phyloP scores from a whole-genome alignment of 345 rosid species.

The Salix koriyanagi region DNA sequence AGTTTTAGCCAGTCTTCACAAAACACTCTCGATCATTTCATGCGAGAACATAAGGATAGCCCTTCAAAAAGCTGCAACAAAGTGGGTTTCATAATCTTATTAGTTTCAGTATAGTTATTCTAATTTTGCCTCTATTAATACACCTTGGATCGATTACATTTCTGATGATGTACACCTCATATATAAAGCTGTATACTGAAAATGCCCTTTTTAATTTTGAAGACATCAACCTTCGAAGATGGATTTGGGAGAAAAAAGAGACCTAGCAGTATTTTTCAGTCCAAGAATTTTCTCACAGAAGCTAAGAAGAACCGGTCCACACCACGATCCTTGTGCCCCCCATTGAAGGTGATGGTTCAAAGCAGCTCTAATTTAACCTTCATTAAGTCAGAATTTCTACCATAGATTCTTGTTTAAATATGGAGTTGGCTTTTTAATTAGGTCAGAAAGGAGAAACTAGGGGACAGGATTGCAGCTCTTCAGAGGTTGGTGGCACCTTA shows the following conservation, averaged over 20 bases:
- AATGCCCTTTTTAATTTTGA: neutral
- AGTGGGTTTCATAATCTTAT: slow-evolving; percentile 20
- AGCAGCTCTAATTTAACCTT: neutral
- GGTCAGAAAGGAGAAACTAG: slow-evolving; percentile 56
- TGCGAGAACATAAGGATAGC: slow-evolving; percentile 10
- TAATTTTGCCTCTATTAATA: neutral
- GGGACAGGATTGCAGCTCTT: slow-evolving; percentile 64
- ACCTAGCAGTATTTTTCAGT: slow-evolving; percentile 7
- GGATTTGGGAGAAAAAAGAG: slow-evolving; percentile 17
- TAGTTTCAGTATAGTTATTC: neutral
- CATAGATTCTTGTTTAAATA: too few species aligned
- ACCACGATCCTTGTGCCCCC: slow-evolving; percentile 23
- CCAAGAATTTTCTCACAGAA: slow-evolving; percentile 15
- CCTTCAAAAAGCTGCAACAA: slow-evolving; percentile 27
- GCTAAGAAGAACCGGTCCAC: slow-evolving; percentile 23
- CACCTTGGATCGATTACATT: neutral
- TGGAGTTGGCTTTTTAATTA: neutral
- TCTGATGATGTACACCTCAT: neutral
- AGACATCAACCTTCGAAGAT: slow-evolving; percentile 1
- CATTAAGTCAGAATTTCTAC: neutral
- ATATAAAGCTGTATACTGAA: neutral
- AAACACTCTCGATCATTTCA: slow-evolving; percentile 1
- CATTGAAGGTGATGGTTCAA: slow-evolving; percentile 23
- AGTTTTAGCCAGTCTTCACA: slow-evolving; percentile 18
- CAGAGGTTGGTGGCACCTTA: slow-evolving; percentile 73